Conservation (phyloP, 495 filamentous ascomycete genomes). For the Trichoderma erinaceum region DNA sequence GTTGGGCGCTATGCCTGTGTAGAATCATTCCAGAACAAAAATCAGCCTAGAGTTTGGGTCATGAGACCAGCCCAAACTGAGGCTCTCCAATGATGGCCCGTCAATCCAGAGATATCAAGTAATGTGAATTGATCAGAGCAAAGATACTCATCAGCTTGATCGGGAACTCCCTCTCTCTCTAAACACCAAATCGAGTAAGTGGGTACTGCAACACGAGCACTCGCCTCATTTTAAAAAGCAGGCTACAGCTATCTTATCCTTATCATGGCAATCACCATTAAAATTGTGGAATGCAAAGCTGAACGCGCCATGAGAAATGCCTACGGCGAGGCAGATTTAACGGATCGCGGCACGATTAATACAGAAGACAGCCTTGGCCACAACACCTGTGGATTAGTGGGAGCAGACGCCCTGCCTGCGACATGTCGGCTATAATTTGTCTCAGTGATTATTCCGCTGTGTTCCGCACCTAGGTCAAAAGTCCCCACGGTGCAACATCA, state of each 20-base stretch:
- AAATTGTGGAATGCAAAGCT: not conserved
- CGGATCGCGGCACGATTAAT: not conserved
- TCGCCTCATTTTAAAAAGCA: constrained; percentile 5
- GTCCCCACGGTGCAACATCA: not conserved
- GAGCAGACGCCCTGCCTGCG: no score
- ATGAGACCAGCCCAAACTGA: not conserved
- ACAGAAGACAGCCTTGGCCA: no score
- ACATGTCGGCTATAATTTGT: no score
- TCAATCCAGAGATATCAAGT: not conserved
- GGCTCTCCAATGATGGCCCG: not conserved
- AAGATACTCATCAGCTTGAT: not conserved
- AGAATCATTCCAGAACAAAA: not conserved
- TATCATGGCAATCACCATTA: not conserved
- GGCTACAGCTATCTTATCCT: not conserved
- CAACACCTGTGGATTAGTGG: no score
- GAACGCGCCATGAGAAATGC: not conserved
- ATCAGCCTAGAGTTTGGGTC: not conserved
- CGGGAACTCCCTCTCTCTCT: not conserved
- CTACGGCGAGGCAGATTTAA: not conserved
- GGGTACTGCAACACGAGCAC: not conserved
- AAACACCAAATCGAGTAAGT: not conserved
- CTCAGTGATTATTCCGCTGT: no score
- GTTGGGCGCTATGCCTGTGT: not conserved
- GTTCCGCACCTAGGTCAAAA: no score
- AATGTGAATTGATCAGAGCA: not conserved